Evolutionary conservation across 116 monocot species (phyloP).

Genomic region (Trichopus zeylanicus): DNA sequence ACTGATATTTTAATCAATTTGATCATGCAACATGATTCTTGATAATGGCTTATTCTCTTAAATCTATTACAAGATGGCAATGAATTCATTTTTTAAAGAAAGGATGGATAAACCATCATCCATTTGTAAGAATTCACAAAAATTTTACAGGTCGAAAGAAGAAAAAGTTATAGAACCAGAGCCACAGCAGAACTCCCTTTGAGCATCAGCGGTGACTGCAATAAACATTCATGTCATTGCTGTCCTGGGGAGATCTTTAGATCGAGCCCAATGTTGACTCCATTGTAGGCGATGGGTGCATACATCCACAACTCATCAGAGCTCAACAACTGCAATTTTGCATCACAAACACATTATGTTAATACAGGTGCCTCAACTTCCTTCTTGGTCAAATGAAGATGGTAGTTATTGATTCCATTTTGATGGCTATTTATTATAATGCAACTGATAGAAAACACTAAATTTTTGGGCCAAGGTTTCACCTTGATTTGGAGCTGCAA

Average conservation of each 20-base stretch:
- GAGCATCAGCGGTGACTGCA: not conserved
- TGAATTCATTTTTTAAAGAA: too few species aligned
- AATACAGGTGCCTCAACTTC: not conserved
- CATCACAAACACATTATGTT: not conserved
- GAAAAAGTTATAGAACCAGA: not conserved
- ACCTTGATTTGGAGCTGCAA: slow-evolving; percentile 46
- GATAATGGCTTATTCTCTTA: too few species aligned
- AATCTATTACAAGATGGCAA: too few species aligned
- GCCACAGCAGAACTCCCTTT: slow-evolving; percentile 2
- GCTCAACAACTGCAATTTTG: slow-evolving; percentile 46
- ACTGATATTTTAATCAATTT: too few species aligned
- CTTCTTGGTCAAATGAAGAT: not conserved
- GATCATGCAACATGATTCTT: too few species aligned
- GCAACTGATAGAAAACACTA: too few species aligned
- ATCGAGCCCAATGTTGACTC: slow-evolving; percentile 34
- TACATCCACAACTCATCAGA: slow-evolving; percentile 71
- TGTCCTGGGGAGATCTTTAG: slow-evolving; percentile 2
- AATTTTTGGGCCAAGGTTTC: not conserved
- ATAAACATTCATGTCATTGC: too few species aligned
- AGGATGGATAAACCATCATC: too few species aligned
- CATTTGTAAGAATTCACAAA: not conserved
- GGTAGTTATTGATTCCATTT: too few species aligned
- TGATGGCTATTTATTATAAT: too few species aligned
- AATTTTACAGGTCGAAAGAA: not conserved
- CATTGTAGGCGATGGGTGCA: slow-evolving; percentile 58